These are phyloP conservation scores for Auricularia sp. DNA, from an alignment of 768 basidiomycete genomes.

Conservation along the genomic window DNA sequence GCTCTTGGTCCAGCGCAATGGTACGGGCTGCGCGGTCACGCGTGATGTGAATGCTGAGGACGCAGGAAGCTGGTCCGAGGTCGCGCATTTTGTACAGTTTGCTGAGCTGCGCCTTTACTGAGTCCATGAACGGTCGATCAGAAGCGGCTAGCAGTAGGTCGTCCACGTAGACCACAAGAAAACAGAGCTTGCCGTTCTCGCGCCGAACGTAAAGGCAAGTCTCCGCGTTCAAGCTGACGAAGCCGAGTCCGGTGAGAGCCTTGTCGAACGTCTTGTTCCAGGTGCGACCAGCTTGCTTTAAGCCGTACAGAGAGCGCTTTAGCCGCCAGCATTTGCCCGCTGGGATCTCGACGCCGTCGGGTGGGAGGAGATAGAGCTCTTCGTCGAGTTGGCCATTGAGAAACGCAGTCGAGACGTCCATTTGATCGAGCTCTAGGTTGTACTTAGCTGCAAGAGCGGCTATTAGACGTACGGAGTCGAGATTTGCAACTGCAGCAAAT, in stretches of 20 bases:
- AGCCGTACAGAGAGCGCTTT: conserved; percentile 8
- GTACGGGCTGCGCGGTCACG: not conserved
- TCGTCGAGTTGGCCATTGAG: conserved; percentile 7
- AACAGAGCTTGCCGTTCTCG: not conserved
- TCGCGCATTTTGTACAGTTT: not conserved
- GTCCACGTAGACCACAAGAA: not conserved
- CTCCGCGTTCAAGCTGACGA: not conserved
- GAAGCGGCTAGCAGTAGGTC: not conserved
- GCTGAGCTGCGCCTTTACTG: not conserved
- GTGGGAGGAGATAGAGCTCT: conserved; percentile 6
- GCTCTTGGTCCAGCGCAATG: not conserved
- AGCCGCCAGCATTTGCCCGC: conserved; percentile 5
- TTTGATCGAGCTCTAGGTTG: conserved; percentile 6
- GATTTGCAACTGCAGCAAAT: conserved; percentile 21
- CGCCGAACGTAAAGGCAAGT: not conserved
- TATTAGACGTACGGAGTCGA: conserved; percentile 15
- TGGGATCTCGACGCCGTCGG: not conserved
- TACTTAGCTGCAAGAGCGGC: conserved; percentile 9
- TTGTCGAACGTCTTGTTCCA: conserved; percentile 7
- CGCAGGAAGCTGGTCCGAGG: not conserved
- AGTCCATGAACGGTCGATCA: not conserved
- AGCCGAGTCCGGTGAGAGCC: not conserved
- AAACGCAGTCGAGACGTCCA: conserved; percentile 5
- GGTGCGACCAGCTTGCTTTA: conserved; percentile 8
- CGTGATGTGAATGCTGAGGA: not conserved